Base-by-base conservation (phyloP, 345 rosid species). In the Populus ilicifolia region DNA sequence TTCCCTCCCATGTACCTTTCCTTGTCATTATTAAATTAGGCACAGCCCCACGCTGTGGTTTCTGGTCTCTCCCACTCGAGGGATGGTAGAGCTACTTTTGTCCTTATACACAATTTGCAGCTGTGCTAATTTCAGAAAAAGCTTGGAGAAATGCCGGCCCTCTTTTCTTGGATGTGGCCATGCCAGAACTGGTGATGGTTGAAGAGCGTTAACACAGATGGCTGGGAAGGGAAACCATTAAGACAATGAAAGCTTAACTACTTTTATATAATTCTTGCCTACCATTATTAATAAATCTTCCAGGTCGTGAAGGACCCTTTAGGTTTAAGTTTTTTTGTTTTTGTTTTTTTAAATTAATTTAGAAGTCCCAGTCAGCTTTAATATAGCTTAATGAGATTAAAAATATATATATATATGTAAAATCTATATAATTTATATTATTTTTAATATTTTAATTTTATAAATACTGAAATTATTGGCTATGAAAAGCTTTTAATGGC, bases 341-440 rank as follows among this genome's bases (percentile, higher is more conserved):
- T 33, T 27, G 29, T 27, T 27, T 33, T 33, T 4, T 2, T 0
- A 30, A 4, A 33, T 4, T 4, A 33, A 33, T 0, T 33, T 33
- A 0, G 4, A 0, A 30, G 0, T 2, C 4, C 0, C 0, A 0
- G 4, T 30, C 33, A 30, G 33, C 3, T 30, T 30, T 30, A 3
- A 2, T 2, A 4, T 2, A 30, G 0, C 0, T 30, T 0, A 3
- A 30, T 30, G 2, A 30, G 0, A 0, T 30, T 30, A 30, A 30
- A 30, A 27, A 27, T n/a, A n/a, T n/a, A n/a, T n/a, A n/a, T n/a
- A n/a, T n/a, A n/a, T n/a, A n/a, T n/a, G n/a, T n/a, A n/a, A n/a
- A n/a, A n/a, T n/a, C n/a, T n/a, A 27, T 27, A 27, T 27, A 33
- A 33, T 0, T 3, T 33, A 33, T 33, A 4, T 33, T 4, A 33